Conservation (phyloP, 129 eudicot genomes). For the Artemisia tridentata region DNA sequence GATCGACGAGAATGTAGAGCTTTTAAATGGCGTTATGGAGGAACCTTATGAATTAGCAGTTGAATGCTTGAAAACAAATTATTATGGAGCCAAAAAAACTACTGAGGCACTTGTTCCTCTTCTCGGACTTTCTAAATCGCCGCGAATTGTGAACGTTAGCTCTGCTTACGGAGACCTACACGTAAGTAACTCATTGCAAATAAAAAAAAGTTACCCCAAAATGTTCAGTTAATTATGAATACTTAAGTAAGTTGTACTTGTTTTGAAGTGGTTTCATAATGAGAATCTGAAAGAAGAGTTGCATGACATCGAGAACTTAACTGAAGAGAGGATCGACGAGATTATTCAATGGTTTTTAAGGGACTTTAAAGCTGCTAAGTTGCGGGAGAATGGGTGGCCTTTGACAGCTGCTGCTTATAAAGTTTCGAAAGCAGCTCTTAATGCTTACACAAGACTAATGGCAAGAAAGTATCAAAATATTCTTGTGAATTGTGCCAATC, state of each 20-base stretch:
- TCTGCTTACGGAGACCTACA: conserved; percentile 10
- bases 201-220: no score
- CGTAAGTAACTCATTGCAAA: conserved; percentile 13
- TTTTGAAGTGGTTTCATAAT: conserved; percentile 13
- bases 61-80: conserved; percentile 25
- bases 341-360: conserved; percentile 29
- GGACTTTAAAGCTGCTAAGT: conserved; percentile 35
- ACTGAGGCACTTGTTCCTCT: conserved; percentile 34
- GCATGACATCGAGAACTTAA: conserved; percentile 23
- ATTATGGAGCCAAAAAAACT: conserved; percentile 25
- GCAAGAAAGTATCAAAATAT: conserved; percentile 31
- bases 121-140: conserved; percentile 26
- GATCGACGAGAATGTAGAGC: not conserved
- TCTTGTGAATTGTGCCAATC: conserved; percentile 32
- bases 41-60: conserved; percentile 19
- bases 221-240: not conserved
- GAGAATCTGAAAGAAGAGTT: conserved; percentile 35
- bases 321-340: conserved; percentile 35
- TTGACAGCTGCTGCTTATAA: conserved; percentile 30
- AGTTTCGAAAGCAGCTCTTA: conserved; percentile 34
- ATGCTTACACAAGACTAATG: conserved; percentile 39
- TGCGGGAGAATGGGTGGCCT: conserved; percentile 21
- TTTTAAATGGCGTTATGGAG: not conserved
- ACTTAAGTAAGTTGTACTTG: not conserved
- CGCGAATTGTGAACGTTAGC: conserved; percentile 28